phyloP scores from a whole-genome alignment of 208 protist genomes.

The Leishmania guyanensis region DNA sequence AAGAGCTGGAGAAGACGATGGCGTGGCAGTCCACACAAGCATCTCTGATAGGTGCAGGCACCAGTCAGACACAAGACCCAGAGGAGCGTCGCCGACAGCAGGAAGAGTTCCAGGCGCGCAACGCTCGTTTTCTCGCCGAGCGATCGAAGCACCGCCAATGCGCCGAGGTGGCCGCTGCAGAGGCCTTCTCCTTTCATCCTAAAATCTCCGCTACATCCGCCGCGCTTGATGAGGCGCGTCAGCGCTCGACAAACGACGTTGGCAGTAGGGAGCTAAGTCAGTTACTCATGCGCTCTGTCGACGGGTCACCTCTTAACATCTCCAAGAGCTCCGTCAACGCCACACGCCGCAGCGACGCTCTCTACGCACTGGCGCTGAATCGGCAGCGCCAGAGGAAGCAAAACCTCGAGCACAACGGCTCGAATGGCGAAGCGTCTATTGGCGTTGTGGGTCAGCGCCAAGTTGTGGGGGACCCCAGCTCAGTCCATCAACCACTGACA shows the following conservation, averaged over 20 bases:
- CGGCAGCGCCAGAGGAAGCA: constrained; percentile 20
- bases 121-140: constrained; percentile 37
- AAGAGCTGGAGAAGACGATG: constrained; percentile 29
- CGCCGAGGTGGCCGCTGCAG: constrained; percentile 29
- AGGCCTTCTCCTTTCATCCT: constrained; percentile 55
- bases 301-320: not conserved
- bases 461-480: not conserved
- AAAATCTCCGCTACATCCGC: constrained; percentile 65
- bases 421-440: too few species aligned
- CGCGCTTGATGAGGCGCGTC: constrained; percentile 48
- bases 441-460: not conserved
- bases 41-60: not conserved
- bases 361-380: constrained; percentile 25
- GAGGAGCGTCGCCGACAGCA: constrained; percentile 22
- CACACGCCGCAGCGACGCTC: constrained; percentile 20
- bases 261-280: constrained; percentile 7
- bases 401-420: not conserved
- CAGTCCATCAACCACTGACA: constrained; percentile 40
- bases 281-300: constrained; percentile 10
- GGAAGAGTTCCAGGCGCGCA: constrained; percentile 53
- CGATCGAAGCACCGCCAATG: constrained; percentile 37
- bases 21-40: constrained; percentile 7
- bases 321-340: not conserved
- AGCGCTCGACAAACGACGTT: not conserved
- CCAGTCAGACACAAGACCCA: not conserved